Conservation (phyloP, 2,329 filamentous ascomycete species). For the Curvularia spicifera region DNA sequence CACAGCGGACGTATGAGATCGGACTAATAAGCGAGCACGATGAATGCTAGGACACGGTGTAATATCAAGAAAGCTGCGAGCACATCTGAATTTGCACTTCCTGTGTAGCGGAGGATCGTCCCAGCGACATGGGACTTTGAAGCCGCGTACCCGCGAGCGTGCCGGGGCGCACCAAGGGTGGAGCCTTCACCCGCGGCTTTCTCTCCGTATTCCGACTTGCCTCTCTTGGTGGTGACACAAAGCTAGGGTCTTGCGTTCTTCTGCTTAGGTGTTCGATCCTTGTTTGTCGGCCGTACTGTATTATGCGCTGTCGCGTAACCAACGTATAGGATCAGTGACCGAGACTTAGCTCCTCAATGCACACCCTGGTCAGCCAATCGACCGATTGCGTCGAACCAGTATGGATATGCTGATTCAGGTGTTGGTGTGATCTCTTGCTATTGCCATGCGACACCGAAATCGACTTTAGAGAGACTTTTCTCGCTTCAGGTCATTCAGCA, state of each 20-base stretch:
- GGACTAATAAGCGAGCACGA: neutral
- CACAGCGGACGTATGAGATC: neutral
- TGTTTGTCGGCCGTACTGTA: constrained; percentile 3
- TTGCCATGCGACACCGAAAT: too few relatives aligned
- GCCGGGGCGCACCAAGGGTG: constrained; percentile 6
- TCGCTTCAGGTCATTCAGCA: constrained; percentile 82
- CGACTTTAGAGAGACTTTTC: constrained; percentile 53
- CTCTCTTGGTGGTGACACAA: constrained; percentile 12
- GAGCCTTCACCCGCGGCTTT: constrained; percentile 15
- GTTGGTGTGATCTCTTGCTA: neutral
- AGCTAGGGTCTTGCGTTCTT: constrained; percentile 1
- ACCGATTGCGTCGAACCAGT: neutral
- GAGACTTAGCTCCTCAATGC: neutral
- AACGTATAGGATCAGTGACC: neutral
- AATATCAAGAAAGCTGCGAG: constrained; percentile 6
- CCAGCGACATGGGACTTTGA: constrained; percentile 16
- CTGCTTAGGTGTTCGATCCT: constrained; percentile 5
- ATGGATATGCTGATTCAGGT: neutral
- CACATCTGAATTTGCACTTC: constrained; percentile 10
- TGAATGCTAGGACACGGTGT: neutral
- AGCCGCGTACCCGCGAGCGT: constrained; percentile 12
- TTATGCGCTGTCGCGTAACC: constrained; percentile 7
- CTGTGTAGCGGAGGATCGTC: constrained; percentile 17
- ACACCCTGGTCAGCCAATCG: constrained; percentile 1
- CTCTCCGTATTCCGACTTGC: constrained; percentile 21